Conservation (phyloP, 495 filamentous ascomycete species). For the Penicillium robsamsonii region DNA sequence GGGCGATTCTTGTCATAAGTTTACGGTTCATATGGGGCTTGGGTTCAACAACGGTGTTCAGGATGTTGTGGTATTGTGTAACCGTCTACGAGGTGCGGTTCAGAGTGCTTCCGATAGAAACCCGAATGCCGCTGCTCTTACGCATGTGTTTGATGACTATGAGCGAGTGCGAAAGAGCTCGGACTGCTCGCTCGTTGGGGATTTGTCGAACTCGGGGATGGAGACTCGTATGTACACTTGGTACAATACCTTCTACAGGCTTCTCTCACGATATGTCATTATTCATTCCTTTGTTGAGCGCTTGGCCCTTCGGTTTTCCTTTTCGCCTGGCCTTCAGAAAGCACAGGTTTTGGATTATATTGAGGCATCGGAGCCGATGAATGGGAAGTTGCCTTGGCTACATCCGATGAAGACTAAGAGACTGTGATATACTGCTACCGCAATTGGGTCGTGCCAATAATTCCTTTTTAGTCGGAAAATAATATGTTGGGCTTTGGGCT, state of each 20-base stretch:
- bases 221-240: slow-evolving; percentile 26
- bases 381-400: slow-evolving; percentile 8
- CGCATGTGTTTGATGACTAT: slow-evolving; percentile 17
- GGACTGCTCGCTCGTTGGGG: slow-evolving; percentile 11
- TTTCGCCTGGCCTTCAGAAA: slow-evolving; percentile 1
- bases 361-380: slow-evolving; percentile 1
- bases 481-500: too few relatives aligned
- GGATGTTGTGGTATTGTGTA: slow-evolving; percentile 36
- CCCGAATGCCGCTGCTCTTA: slow-evolving; percentile 4
- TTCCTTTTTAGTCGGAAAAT: too few relatives aligned
- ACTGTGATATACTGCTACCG: too few relatives aligned
- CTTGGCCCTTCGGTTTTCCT: not conserved
- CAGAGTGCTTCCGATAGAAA: not conserved
- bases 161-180: slow-evolving; percentile 13
- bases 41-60: slow-evolving; percentile 37
- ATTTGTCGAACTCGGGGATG: slow-evolving; percentile 18
- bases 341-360: slow-evolving; percentile 2
- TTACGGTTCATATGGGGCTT: slow-evolving; percentile 28
- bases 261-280: slow-evolving; percentile 17
- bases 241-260: slow-evolving; percentile 14
- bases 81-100: slow-evolving; percentile 21
- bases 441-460: too few relatives aligned
- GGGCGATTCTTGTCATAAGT: slow-evolving; percentile 29
- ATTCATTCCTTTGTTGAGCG: slow-evolving; percentile 1
- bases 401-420: not conserved